phyloP scores from a whole-genome alignment of 73 alveolate species.

The Paramecium caudatum region DNA sequence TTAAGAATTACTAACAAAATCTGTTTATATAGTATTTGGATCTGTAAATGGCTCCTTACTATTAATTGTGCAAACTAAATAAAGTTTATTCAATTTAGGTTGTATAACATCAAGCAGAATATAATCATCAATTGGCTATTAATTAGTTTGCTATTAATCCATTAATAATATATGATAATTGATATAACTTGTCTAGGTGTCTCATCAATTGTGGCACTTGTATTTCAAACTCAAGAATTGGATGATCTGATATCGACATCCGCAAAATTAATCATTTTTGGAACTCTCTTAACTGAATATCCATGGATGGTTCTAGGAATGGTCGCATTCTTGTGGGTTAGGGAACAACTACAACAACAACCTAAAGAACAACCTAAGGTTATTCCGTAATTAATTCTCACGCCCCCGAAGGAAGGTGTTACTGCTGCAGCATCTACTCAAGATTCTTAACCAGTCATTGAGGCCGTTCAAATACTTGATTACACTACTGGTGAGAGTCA shows the following conservation, averaged over 20 bases:
- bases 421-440: conserved; percentile 5
- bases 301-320: conserved; percentile 51
- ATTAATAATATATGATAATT: conserved; percentile 24
- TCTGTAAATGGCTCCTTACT: conserved; percentile 51
- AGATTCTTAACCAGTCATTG: neutral
- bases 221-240: conserved; percentile 11
- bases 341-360: neutral
- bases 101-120: neutral
- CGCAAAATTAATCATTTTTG: conserved; percentile 23
- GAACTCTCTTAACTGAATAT: conserved; percentile 9
- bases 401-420: conserved; percentile 28
- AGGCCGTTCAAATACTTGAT: conserved; percentile 60
- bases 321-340: neutral
- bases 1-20: conserved; percentile 11
- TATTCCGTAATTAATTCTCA: neutral
- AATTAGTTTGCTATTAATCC: too few species aligned
- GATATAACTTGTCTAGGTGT: neutral
- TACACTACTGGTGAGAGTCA: conserved; percentile 58
- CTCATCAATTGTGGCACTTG: neutral
- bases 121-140: conserved; percentile 1
- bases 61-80: conserved; percentile 29
- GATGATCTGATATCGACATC: neutral
- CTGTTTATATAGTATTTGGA: conserved; percentile 23
- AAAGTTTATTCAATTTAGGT: conserved; percentile 35
- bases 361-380: neutral